phyloP scores from a whole-genome alignment of 352 stramenopile species.

The Pythium rhizo-oryzae region DNA sequence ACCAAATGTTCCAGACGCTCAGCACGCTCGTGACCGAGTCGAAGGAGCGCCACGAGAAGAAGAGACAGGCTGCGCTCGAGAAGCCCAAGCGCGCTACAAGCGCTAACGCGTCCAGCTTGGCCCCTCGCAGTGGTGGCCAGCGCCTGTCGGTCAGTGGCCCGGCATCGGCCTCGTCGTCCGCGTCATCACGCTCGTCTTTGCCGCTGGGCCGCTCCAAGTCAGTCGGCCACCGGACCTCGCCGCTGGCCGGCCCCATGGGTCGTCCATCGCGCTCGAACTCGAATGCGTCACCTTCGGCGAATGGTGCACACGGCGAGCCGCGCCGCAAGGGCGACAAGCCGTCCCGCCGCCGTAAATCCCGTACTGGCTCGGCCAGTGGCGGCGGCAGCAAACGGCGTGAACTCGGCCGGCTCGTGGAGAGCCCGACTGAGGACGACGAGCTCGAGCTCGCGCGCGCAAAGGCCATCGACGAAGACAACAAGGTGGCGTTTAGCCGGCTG shows the following conservation, averaged over 20 bases:
- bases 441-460: constrained; percentile 30
- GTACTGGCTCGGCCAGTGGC: not conserved
- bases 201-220: constrained; percentile 28
- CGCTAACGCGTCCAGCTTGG: not conserved
- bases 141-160: not conserved
- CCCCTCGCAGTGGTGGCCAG: constrained; percentile 1
- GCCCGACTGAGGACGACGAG: constrained; percentile 44
- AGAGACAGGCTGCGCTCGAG: constrained; percentile 35
- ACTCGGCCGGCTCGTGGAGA: constrained; percentile 20
- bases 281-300: not conserved
- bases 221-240: constrained; percentile 4
- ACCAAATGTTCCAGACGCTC: constrained; percentile 92
- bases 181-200: constrained; percentile 6
- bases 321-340: constrained; percentile 25
- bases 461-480: constrained; percentile 75
- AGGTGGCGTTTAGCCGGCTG: constrained; percentile 74
- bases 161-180: constrained; percentile 14
- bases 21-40: constrained; percentile 77
- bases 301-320: not conserved
- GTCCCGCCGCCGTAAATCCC: constrained; percentile 19
- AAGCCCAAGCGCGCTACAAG: constrained; percentile 30
- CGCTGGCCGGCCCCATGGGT: not conserved
- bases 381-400: not conserved
- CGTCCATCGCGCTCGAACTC: not conserved
- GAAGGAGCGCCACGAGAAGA: constrained; percentile 68